Conservation (phyloP, 805 yeast species). For the Komagataella pseudopastoris region DNA sequence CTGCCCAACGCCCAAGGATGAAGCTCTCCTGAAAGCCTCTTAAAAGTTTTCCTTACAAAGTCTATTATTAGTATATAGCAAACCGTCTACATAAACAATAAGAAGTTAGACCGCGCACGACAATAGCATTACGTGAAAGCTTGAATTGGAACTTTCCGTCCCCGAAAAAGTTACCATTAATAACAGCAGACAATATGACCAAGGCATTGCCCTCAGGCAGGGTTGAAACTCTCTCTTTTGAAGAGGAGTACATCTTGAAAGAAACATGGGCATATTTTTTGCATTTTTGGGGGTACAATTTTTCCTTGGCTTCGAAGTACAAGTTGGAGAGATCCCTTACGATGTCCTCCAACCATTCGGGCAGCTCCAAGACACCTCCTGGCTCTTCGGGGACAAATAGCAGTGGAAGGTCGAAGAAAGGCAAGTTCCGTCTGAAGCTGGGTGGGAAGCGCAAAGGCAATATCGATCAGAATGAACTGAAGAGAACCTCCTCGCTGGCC, state of each 20-base stretch:
- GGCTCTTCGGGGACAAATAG: background rate
- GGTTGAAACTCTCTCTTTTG: conserved; percentile 29
- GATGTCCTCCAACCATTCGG: conserved; percentile 1
- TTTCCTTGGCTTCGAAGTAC: conserved; percentile 7
- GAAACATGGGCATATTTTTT: conserved; percentile 59
- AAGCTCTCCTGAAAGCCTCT: background rate
- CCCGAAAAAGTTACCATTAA: background rate
- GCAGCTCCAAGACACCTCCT: background rate
- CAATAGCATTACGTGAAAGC: background rate
- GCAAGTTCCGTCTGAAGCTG: conserved; percentile 5
- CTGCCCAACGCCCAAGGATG: too few relatives aligned
- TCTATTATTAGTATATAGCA: background rate
- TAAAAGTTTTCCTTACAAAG: background rate
- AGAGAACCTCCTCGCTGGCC: conserved; percentile 9
- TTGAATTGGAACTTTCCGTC: background rate
- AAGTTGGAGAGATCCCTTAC: conserved; percentile 4
- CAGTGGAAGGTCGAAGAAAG: background rate
- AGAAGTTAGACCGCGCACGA: background rate
- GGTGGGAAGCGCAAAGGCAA: background rate
- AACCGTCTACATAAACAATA: background rate
- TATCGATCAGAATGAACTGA: conserved; percentile 2
- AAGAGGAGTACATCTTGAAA: conserved; percentile 52
- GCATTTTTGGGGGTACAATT: conserved; percentile 40
- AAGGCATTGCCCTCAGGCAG: conserved; percentile 22
- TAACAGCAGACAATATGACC: background rate